A percentile compares a stretch with the other conserved stretches of the same genome.
These are phyloP conservation scores for Fusarium newnesense DNA, from an alignment of 2,329 filamentous ascomycete species.

Conservation along the genomic window DNA sequence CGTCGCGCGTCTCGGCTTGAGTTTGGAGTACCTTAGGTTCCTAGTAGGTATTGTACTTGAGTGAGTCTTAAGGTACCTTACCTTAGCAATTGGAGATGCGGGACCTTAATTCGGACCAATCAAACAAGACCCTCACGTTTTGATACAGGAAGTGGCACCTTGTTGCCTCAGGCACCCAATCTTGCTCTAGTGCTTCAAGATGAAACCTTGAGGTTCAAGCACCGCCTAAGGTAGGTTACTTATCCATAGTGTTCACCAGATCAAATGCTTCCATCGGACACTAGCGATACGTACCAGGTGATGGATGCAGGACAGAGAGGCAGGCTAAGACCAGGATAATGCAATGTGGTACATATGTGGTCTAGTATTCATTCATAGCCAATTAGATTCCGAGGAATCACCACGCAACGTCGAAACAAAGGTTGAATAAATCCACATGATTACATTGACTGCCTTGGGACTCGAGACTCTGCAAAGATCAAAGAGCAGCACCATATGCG, in stretches of 20 bases:
- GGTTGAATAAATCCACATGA: slow-evolving; percentile 11
- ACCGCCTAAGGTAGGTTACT: neutral
- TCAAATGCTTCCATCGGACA: neutral
- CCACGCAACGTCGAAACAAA: slow-evolving; percentile 2
- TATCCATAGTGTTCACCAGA: neutral
- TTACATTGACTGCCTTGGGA: neutral
- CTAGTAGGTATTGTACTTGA: neutral
- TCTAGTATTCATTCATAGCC: neutral
- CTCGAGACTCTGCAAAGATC: neutral
- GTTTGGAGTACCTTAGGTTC: slow-evolving; percentile 15
- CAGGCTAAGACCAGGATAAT: neutral
- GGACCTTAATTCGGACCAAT: neutral
- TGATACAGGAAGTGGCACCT: neutral
- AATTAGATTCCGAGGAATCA: slow-evolving; percentile 1
- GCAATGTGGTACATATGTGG: neutral
- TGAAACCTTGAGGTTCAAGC: neutral
- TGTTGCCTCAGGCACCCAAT: neutral
- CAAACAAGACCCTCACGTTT: neutral
- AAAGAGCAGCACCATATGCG: neutral
- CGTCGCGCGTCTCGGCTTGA: slow-evolving; percentile 39
- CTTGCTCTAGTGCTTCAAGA: neutral
- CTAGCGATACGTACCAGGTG: neutral
- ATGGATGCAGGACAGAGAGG: neutral
- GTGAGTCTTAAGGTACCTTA: neutral
- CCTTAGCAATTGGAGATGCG: slow-evolving; percentile 6